phyloP scores from a whole-genome alignment of 164 flowering plant species.

The Hamamelis virginiana region DNA sequence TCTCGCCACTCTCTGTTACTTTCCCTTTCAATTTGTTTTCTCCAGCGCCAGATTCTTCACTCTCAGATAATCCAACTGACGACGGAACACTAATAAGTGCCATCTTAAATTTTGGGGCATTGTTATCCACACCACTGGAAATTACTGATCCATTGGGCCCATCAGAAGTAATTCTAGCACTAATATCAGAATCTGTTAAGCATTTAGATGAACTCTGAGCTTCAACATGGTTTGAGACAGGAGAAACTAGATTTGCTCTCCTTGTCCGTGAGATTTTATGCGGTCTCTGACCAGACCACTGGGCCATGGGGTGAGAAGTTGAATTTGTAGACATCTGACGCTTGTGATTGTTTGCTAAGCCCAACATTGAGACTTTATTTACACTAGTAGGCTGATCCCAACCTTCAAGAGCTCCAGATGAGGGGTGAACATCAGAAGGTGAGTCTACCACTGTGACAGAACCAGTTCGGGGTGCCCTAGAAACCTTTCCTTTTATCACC shows the following conservation, averaged over 20 bases:
- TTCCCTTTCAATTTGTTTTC: conserved; percentile 29
- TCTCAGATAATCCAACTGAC: conserved; percentile 25
- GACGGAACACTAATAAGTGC: conserved; percentile 25
- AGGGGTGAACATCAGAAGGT: conserved; percentile 22
- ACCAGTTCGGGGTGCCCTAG: conserved; percentile 35
- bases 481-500: conserved; percentile 26
- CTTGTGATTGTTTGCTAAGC: conserved; percentile 21
- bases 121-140: conserved; percentile 10
- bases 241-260: conserved; percentile 28
- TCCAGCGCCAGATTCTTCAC: conserved; percentile 40
- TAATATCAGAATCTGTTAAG: conserved; percentile 18
- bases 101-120: conserved; percentile 15
- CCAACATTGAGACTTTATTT: conserved; percentile 16
- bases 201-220: conserved; percentile 19
- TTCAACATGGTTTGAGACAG: conserved; percentile 26
- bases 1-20: conserved; percentile 22
- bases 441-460: conserved; percentile 27
- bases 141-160: conserved; percentile 14
- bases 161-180: conserved; percentile 9
- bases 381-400: conserved; percentile 24
- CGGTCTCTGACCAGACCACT: conserved; percentile 40
- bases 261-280: conserved; percentile 31
- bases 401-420: conserved; percentile 29
- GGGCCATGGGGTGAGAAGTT: conserved; percentile 32
- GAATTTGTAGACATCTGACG: conserved; percentile 17